phyloP scores from a whole-genome alignment of 768 basidiomycete species.

The Pisolithus microcarpus region DNA sequence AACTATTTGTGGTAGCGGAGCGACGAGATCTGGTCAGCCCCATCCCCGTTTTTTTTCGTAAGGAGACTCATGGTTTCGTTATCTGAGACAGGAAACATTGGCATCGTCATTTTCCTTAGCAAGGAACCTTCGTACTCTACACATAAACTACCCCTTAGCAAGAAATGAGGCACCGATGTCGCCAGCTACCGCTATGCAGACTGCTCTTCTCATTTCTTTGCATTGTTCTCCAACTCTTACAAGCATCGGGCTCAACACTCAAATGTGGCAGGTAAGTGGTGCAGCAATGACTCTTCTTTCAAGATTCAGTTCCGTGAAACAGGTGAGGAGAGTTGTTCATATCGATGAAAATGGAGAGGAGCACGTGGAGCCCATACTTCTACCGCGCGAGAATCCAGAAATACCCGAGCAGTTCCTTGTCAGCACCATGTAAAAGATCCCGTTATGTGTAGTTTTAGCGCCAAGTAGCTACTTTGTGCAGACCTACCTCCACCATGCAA shows the following conservation, averaged over 20 bases:
- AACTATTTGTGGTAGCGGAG: conserved; percentile 57
- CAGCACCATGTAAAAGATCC: not conserved
- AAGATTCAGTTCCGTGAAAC: not conserved
- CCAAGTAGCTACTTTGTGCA: too few relatives aligned
- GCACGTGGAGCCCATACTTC: conserved; percentile 32
- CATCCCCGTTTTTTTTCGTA: not conserved
- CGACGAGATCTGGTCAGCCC: conserved; percentile 37
- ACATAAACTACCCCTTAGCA: conserved; percentile 46
- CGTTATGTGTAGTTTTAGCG: too few relatives aligned
- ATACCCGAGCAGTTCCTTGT: conserved; percentile 71
- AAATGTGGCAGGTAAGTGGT: conserved; percentile 57
- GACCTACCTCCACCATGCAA: too few relatives aligned
- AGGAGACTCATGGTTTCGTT: not conserved
- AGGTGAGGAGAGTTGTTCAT: conserved; percentile 42
- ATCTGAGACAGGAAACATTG: conserved; percentile 11
- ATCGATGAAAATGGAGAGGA: conserved; percentile 34
- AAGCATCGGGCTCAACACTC: conserved; percentile 62
- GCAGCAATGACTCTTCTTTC: not conserved
- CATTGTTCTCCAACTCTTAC: conserved; percentile 45
- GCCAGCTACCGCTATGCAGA: conserved; percentile 18
- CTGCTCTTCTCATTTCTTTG: conserved; percentile 40
- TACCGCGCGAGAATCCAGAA: conserved; percentile 54
- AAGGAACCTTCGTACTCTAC: conserved; percentile 45
- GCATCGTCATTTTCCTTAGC: conserved; percentile 36
- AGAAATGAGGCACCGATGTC: conserved; percentile 13